phyloP scores from a whole-genome alignment of 495 filamentous ascomycete genomes.

The Achaetomiella virescens region DNA sequence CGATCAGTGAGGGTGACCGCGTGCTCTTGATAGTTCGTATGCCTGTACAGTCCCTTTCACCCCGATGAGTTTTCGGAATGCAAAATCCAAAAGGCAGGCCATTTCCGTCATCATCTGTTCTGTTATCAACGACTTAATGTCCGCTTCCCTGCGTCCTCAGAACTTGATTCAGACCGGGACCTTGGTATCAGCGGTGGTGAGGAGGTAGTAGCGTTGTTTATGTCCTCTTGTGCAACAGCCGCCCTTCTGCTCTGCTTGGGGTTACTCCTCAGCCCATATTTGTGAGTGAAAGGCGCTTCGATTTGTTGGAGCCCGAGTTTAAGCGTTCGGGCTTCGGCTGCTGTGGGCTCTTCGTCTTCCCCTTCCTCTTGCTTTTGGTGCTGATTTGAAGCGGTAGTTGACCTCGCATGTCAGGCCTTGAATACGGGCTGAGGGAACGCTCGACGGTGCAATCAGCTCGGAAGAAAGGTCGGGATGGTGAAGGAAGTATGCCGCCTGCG shows the following conservation, averaged over 20 bases:
- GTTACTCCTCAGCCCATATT: conserved; percentile 8
- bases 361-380: not conserved
- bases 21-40: conserved; percentile 16
- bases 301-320: not conserved
- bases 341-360: not conserved
- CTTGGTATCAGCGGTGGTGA: not conserved
- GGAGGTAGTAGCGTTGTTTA: not conserved
- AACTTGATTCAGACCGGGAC: not conserved
- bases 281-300: not conserved
- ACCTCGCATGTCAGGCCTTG: conserved; percentile 27
- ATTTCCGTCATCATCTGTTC: conserved; percentile 16
- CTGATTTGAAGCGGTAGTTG: conserved; percentile 1
- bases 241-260: conserved; percentile 11
- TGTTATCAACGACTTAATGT: not conserved
- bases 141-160: not conserved
- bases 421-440: conserved; percentile 28
- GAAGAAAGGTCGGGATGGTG: conserved; percentile 27
- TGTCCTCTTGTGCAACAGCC: not conserved
- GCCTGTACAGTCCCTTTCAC: conserved; percentile 23
- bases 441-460: conserved; percentile 14
- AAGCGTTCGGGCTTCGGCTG: too few species aligned
- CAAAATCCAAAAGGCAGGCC: conserved; percentile 28
- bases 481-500: conserved; percentile 20
- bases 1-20: conserved; percentile 29
- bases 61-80: conserved; percentile 30